Conservation (phyloP, 2,329 filamentous ascomycete genomes). For the Arthrobotrys pseudoclavata region DNA sequence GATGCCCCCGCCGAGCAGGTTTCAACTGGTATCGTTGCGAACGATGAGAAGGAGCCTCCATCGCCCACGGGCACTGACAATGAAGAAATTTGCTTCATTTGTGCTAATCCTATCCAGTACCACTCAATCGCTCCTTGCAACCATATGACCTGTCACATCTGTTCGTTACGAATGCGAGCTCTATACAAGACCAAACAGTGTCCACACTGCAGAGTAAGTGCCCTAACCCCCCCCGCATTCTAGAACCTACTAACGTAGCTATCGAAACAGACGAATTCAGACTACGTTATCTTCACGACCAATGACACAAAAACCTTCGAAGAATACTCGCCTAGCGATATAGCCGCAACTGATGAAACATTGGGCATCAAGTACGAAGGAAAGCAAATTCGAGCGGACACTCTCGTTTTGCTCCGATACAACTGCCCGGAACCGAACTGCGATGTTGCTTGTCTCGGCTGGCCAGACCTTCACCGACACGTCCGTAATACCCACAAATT, state of each 20-base stretch:
- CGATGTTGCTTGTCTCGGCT: constrained; percentile 85
- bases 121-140: constrained; percentile 93
- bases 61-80: constrained; percentile 67
- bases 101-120: constrained; percentile 89
- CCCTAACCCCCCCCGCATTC: not conserved
- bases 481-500: constrained; percentile 83
- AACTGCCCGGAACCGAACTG: constrained; percentile 91
- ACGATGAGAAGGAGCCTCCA: constrained; percentile 58
- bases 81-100: constrained; percentile 95
- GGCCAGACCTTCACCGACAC: constrained; percentile 83
- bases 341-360: constrained; percentile 83
- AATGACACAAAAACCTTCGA: constrained; percentile 84
- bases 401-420: constrained; percentile 86
- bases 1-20: constrained; percentile 13
- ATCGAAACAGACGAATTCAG: constrained; percentile 62
- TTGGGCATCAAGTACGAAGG: constrained; percentile 93
- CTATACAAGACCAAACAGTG: constrained; percentile 97
- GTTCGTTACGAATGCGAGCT: constrained; percentile 87
- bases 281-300: constrained; percentile 91
- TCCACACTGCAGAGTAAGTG: constrained; percentile 88
- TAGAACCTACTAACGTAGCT: constrained; percentile 17
- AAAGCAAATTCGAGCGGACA: constrained; percentile 90
- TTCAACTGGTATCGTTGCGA: constrained; percentile 46
- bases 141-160: constrained; percentile 96
- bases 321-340: constrained; percentile 81